phyloP scores from a whole-genome alignment of 2,329 filamentous ascomycete species.

The Aspergillus fructus region DNA sequence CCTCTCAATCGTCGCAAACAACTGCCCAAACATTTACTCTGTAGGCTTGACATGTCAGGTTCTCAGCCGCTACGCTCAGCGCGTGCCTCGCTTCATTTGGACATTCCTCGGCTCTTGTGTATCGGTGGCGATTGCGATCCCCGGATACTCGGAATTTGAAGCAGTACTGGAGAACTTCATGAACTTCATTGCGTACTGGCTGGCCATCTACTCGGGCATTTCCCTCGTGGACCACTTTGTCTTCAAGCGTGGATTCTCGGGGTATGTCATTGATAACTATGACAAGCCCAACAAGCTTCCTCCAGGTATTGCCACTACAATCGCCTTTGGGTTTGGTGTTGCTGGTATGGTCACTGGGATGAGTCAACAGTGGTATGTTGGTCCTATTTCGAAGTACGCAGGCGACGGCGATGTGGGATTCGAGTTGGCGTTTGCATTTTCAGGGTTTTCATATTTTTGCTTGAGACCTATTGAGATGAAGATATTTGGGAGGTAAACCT shows the following conservation, averaged over 20 bases:
- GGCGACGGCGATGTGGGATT: conserved; percentile 63
- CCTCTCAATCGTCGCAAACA: conserved; percentile 68
- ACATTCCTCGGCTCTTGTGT: conserved; percentile 60
- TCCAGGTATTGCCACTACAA: conserved; percentile 61
- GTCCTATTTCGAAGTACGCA: conserved; percentile 64
- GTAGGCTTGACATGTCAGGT: conserved; percentile 67
- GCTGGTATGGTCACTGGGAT: conserved; percentile 68
- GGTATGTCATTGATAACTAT: conserved; percentile 62
- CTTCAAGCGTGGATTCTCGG: conserved; percentile 62
- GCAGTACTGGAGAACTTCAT: conserved; percentile 69
- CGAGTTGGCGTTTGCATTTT: conserved; percentile 65
- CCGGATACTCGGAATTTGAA: conserved; percentile 66
- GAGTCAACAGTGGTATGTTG: conserved; percentile 68
- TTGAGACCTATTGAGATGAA: conserved; percentile 53
- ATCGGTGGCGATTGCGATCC: conserved; percentile 69
- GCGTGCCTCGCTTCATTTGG: conserved; percentile 68
- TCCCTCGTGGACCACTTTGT: conserved; percentile 66
- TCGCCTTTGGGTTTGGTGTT: conserved; percentile 64
- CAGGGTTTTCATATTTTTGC: conserved; percentile 52
- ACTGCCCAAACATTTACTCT: conserved; percentile 72
- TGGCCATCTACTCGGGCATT: conserved; percentile 70
- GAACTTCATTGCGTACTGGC: conserved; percentile 68
- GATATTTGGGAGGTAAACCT: conserved; percentile 40
- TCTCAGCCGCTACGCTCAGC: conserved; percentile 57
- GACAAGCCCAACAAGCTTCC: conserved; percentile 59